A percentile compares a stretch with the other conserved stretches of the same genome.
These are phyloP conservation scores for Boletus semigastroideus DNA, from an alignment of 1,284 basidiomycete species.

Conservation along the genomic window DNA sequence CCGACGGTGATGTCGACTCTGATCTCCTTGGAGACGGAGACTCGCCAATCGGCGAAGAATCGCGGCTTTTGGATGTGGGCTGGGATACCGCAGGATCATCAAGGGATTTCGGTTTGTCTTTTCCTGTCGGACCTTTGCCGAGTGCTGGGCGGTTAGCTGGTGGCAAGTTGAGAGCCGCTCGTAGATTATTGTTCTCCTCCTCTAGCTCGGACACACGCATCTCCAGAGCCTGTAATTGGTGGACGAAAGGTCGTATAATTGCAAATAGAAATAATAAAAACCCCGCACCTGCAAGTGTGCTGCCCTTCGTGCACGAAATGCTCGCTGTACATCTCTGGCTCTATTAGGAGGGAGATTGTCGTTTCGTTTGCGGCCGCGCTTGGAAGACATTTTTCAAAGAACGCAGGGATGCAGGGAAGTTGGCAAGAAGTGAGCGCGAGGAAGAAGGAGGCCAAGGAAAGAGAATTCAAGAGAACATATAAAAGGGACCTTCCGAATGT, in stretches of 20 bases:
- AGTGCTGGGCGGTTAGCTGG: conserved; percentile 68
- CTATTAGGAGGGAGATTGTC: conserved; percentile 90
- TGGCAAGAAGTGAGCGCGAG: conserved; percentile 25
- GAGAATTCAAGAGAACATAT: conserved; percentile 40
- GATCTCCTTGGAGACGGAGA: conserved; percentile 44
- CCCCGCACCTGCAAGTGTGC: conserved; percentile 77
- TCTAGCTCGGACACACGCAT: conserved; percentile 81
- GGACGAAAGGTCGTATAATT: conserved; percentile 38
- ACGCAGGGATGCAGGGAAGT: conserved; percentile 12
- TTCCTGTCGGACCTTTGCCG: conserved; percentile 81
- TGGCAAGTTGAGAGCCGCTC: conserved; percentile 74
- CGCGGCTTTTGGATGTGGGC: conserved; percentile 37
- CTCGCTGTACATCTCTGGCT: conserved; percentile 89
- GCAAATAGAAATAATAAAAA: conserved; percentile 39
- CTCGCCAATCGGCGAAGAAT: conserved; percentile 45
- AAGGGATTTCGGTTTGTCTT: conserved; percentile 65
- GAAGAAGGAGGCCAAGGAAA: conserved; percentile 31
- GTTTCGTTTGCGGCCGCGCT: conserved; percentile 88
- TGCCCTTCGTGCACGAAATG: conserved; percentile 87
- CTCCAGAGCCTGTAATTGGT: conserved; percentile 67
- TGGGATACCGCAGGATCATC: conserved; percentile 32
- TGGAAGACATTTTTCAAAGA: conserved; percentile 64
- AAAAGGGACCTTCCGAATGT: conserved; percentile 38
- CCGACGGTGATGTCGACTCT: conserved; percentile 36
- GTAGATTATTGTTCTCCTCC: conserved; percentile 78